These are phyloP conservation scores for Zymoseptoria crescenta DNA, from an alignment of 2,329 filamentous ascomycete species.

Conservation along the genomic window DNA sequence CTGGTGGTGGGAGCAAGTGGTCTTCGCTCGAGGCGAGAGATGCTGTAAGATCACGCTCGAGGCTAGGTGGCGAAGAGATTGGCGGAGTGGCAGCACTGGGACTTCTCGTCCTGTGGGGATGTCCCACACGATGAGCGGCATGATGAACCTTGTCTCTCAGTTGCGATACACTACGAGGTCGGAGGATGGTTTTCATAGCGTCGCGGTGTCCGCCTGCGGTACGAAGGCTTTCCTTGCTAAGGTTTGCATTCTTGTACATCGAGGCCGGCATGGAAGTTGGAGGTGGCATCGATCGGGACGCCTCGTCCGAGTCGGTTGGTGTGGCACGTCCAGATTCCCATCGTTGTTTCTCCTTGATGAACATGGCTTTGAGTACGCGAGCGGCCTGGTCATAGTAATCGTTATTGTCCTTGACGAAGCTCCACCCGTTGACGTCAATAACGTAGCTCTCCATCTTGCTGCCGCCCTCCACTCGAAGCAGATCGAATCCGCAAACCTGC, in stretches of 20 bases:
- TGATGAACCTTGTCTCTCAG: slow-evolving; percentile 38
- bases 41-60: slow-evolving; percentile 28
- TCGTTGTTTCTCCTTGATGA: slow-evolving; percentile 68
- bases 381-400: slow-evolving; percentile 94
- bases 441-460: slow-evolving; percentile 69
- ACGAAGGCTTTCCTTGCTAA: slow-evolving; percentile 17
- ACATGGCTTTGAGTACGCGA: slow-evolving; percentile 77
- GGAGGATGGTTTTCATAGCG: slow-evolving; percentile 52
- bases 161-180: slow-evolving; percentile 57
- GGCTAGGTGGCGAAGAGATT: slow-evolving; percentile 36
- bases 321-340: slow-evolving; percentile 36
- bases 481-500: slow-evolving; percentile 89
- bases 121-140: slow-evolving; percentile 21
- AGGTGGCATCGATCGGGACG: slow-evolving; percentile 3
- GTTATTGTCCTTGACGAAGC: slow-evolving; percentile 98
- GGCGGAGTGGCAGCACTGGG: slow-evolving; percentile 31
- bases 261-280: slow-evolving; percentile 12
- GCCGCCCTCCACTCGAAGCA: slow-evolving; percentile 64
- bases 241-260: slow-evolving; percentile 28
- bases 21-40: slow-evolving; percentile 18
- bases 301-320: slow-evolving; percentile 22
- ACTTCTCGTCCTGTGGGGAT: slow-evolving; percentile 15
- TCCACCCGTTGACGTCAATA: slow-evolving; percentile 99
- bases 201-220: slow-evolving; percentile 30
- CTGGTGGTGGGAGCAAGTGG: slow-evolving; percentile 26